Percentiles rank a stretch among this genome's conserved stretches.
phyloP scores from a whole-genome alignment of 257 asterid species.

The Parsonsia alboflavescens region DNA sequence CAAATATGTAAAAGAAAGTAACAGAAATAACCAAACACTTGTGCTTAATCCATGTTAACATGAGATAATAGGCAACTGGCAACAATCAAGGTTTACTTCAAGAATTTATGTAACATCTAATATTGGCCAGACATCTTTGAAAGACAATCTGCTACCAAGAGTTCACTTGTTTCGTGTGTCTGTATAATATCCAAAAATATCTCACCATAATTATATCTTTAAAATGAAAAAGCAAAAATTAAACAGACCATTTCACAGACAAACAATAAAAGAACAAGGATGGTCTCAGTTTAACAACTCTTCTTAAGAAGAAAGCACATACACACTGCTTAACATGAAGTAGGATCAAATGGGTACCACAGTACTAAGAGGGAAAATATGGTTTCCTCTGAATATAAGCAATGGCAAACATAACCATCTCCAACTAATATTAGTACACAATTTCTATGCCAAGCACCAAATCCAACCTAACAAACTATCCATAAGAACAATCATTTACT shows the following conservation, averaged over 20 bases:
- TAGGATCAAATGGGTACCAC: not conserved
- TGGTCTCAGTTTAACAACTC: not conserved
- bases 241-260: not conserved
- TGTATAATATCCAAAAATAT: not conserved
- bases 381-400: constrained; percentile 10
- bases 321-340: not conserved
- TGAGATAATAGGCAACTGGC: not conserved
- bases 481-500: constrained; percentile 17
- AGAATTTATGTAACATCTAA: not conserved
- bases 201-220: not conserved
- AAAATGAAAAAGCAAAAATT: not conserved
- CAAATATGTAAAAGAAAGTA: not conserved
- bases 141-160: not conserved
- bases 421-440: constrained; percentile 15
- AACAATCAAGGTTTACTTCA: not conserved
- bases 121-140: not conserved
- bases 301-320: not conserved
- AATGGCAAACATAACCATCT: not conserved
- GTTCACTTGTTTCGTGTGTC: not conserved
- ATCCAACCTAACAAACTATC: constrained; percentile 6
- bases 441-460: constrained; percentile 9
- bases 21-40: not conserved
- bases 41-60: not conserved
- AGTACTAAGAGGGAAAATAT: not conserved
- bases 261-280: not conserved